These are phyloP conservation scores for Furculomyces boomerangus DNA, from an alignment of 371 early-diverging fungal species.

Conservation along the genomic window DNA sequence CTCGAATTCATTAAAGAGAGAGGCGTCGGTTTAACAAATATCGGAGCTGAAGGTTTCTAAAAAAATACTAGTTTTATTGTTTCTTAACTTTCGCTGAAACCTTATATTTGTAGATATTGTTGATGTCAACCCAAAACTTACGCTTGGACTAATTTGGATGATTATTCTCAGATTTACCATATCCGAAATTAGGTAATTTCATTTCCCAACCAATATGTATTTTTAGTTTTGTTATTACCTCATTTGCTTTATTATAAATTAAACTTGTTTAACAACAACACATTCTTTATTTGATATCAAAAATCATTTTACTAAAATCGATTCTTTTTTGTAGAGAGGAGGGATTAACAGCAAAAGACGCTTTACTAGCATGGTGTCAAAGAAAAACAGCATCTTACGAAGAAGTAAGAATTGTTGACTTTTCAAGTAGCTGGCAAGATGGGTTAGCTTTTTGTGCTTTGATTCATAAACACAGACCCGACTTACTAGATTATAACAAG, in stretches of 20 bases:
- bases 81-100: background rate
- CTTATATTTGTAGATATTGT: constrained; percentile 74
- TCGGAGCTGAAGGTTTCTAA: constrained; percentile 48
- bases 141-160: constrained; percentile 95
- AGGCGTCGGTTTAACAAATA: constrained; percentile 81
- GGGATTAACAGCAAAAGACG: constrained; percentile 81
- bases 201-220: background rate
- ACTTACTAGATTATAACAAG: constrained; percentile 71
- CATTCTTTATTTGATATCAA: background rate
- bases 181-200: constrained; percentile 52
- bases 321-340: constrained; percentile 42
- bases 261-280: too few relatives aligned
- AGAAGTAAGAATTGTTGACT: constrained; percentile 67
- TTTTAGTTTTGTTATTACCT: too few relatives aligned
- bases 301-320: background rate
- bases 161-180: constrained; percentile 93
- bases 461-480: constrained; percentile 93
- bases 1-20: constrained; percentile 75
- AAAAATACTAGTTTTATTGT: background rate
- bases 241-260: too few relatives aligned
- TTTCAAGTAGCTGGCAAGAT: constrained; percentile 81
- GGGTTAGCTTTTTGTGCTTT: constrained; percentile 93
- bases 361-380: constrained; percentile 92
- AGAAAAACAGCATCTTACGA: constrained; percentile 75
- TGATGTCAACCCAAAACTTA: constrained; percentile 83